Evolutionary conservation across 345 rosid genomes (phyloP).

Genomic region (Physaria fendleri): DNA sequence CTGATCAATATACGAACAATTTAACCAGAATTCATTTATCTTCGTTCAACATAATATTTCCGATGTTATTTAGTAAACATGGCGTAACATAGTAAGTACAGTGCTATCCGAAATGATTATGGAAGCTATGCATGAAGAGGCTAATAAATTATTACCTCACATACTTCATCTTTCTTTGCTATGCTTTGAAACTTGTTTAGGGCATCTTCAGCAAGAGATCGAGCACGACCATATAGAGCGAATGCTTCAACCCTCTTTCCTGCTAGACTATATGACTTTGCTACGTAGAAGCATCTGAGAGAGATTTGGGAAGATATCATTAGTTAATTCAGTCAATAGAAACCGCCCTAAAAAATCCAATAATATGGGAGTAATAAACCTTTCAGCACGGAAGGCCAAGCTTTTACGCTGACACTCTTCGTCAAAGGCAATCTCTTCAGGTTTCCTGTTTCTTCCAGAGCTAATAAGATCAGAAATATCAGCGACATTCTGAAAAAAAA

Average conservation of each 20-base stretch:
- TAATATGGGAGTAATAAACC: slow-evolving; percentile 41
- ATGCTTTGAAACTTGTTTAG: slow-evolving; percentile 40
- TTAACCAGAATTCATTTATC: background rate
- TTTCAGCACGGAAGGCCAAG: slow-evolving; percentile 84
- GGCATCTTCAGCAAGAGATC: slow-evolving; percentile 73
- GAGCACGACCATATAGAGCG: slow-evolving; percentile 61
- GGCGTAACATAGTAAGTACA: background rate
- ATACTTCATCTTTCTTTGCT: slow-evolving; percentile 51
- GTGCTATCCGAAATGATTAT: background rate
- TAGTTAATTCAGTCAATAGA: background rate
- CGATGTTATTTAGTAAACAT: background rate
- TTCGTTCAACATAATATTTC: background rate
- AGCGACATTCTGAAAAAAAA: slow-evolving; percentile 67
- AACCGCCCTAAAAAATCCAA: background rate
- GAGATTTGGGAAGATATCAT: slow-evolving; percentile 14
- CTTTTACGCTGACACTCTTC: slow-evolving; percentile 67
- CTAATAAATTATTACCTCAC: background rate
- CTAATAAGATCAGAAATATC: slow-evolving; percentile 97
- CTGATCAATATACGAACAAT: slow-evolving; percentile 28
- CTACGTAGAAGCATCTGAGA: slow-evolving; percentile 90
- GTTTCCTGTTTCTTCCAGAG: slow-evolving; percentile 89
- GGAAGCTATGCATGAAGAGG: background rate
- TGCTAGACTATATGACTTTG: slow-evolving; percentile 82
- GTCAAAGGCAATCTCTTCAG: slow-evolving; percentile 81
- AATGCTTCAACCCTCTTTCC: slow-evolving; percentile 91